Conservation (phyloP, 2,329 filamentous ascomycete species). For the Truncatella angustata region DNA sequence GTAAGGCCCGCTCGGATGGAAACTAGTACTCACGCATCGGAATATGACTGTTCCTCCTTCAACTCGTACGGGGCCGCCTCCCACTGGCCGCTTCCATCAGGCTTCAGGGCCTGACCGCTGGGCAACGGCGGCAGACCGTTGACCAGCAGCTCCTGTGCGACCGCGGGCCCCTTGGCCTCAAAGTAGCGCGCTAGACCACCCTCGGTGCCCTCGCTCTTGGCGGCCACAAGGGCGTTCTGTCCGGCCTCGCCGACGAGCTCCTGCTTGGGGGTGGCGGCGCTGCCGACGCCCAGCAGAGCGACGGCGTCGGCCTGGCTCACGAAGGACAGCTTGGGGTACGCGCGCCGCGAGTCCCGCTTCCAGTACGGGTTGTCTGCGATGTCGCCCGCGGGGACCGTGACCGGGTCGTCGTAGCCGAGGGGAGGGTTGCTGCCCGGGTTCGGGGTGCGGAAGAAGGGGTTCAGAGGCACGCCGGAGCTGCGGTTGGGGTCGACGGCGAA, state of each 20-base stretch:
- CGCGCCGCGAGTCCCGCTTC: slow-evolving; percentile 85
- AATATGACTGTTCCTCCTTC: slow-evolving; percentile 68
- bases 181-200: slow-evolving; percentile 72
- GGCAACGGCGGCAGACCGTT: slow-evolving; percentile 86
- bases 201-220: slow-evolving; percentile 71
- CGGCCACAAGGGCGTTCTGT: slow-evolving; percentile 66
- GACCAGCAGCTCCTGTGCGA: slow-evolving; percentile 61
- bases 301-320: slow-evolving; percentile 84
- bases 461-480: slow-evolving; percentile 88
- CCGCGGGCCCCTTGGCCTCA: slow-evolving; percentile 55
- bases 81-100: slow-evolving; percentile 46
- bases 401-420: slow-evolving; percentile 73
- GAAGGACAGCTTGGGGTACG: slow-evolving; percentile 77
- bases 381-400: slow-evolving; percentile 80
- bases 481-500: slow-evolving; percentile 83
- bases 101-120: slow-evolving; percentile 59
- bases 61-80: slow-evolving; percentile 69
- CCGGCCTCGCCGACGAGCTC: slow-evolving; percentile 77
- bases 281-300: slow-evolving; percentile 80
- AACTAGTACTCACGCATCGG: slow-evolving; percentile 56
- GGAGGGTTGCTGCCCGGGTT: slow-evolving; percentile 73
- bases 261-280: slow-evolving; percentile 74
- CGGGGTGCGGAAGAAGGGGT: slow-evolving; percentile 88
- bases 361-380: slow-evolving; percentile 93
- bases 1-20: neutral